These are phyloP conservation scores for Leersia perrieri DNA, from an alignment of 176 grass and related monocot species.

Conservation along the genomic window DNA sequence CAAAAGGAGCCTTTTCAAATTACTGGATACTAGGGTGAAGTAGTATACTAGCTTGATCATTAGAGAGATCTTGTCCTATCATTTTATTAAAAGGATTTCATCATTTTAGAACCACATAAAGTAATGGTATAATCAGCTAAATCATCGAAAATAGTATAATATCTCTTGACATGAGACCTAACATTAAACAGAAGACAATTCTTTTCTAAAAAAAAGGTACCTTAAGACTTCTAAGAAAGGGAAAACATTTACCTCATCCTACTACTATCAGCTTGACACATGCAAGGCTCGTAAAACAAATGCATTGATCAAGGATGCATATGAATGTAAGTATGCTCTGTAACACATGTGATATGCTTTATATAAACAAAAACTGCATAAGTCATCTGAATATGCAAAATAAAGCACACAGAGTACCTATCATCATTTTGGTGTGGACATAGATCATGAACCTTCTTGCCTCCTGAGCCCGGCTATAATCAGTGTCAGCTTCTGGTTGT, in stretches of 20 bases:
- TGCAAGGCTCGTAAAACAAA: neutral
- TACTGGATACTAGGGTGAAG: neutral
- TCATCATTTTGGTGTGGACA: conserved; percentile 98
- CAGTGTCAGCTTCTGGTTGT: conserved; percentile 65
- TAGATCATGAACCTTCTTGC: conserved; percentile 97
- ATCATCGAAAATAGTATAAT: neutral
- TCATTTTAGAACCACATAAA: neutral
- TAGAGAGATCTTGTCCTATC: neutral
- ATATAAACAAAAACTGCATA: neutral
- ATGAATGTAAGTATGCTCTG: neutral
- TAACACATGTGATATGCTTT: neutral
- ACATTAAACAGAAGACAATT: neutral
- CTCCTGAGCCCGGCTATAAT: conserved; percentile 81
- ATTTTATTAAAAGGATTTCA: neutral
- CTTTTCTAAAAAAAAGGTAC: neutral
- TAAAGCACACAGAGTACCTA: conserved; percentile 47
- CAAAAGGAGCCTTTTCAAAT: too few species aligned
- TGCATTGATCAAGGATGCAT: neutral
- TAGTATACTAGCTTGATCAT: neutral
- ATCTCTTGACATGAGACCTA: neutral
- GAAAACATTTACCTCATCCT: neutral
- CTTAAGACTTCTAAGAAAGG: neutral
- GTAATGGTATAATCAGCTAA: neutral
- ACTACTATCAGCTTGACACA: neutral
- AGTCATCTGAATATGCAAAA: neutral